Percentiles rank a stretch among this genome's conserved stretches.
Conservation (phyloP, 2,329 filamentous ascomycete genomes). For the Mollisiaceae sp. region DNA sequence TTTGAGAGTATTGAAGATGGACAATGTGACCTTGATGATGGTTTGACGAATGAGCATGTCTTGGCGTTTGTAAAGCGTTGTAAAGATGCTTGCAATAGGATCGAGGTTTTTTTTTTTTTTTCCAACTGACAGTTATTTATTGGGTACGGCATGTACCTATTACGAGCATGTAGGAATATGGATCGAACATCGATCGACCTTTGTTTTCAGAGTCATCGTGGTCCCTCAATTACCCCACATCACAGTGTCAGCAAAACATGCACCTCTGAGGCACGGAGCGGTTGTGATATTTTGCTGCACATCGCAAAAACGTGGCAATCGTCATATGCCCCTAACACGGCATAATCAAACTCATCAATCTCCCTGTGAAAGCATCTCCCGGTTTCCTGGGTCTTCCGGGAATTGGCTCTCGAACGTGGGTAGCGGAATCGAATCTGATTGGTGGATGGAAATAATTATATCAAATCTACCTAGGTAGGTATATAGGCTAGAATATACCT, state of each 20-base stretch:
- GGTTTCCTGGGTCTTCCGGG: too few relatives aligned
- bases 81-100: not conserved
- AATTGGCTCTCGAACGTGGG: too few relatives aligned
- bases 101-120: not conserved
- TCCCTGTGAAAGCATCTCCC: too few relatives aligned
- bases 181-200: not conserved
- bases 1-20: not conserved
- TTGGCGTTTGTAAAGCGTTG: not conserved
- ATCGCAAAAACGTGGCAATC: slow-evolving; percentile 3
- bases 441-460: too few relatives aligned
- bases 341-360: too few relatives aligned
- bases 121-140: not conserved
- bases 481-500: too few relatives aligned
- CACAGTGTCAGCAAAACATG: not conserved
- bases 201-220: not conserved
- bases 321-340: not conserved
- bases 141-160: not conserved
- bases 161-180: not conserved
- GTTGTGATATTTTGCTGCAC: not conserved
- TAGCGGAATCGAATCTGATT: too few relatives aligned
- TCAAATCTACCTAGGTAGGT: too few relatives aligned
- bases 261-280: not conserved
- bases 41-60: not conserved
- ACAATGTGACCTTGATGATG: not conserved
- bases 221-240: not conserved